Evolutionary conservation across 1,284 basidiomycete species (phyloP).

Genomic region (Tilletia setariae): DNA sequence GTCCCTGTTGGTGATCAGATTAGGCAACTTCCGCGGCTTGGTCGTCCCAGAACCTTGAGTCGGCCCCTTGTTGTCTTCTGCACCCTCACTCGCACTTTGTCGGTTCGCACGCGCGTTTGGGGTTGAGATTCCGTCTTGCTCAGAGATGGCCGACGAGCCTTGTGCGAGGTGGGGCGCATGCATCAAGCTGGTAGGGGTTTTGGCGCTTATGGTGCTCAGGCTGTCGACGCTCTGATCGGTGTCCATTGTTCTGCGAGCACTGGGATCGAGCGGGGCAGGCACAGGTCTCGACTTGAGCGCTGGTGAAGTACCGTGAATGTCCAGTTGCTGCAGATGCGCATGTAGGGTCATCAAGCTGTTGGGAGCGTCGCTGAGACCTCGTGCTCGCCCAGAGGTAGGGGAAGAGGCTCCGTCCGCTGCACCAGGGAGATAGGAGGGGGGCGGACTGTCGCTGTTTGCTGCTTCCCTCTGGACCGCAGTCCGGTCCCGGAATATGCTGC

Average conservation of each 20-base stretch:
- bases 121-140: too few species aligned
- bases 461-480: not conserved
- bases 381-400: not conserved
- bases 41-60: not conserved
- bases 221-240: not conserved
- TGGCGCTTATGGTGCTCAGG: not conserved
- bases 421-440: too few species aligned
- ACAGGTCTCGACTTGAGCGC: not conserved
- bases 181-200: not conserved
- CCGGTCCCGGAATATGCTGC: not conserved
- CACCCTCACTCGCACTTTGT: not conserved
- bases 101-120: not conserved
- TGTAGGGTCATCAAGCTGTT: conserved; percentile 1
- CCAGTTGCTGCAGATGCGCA: not conserved
- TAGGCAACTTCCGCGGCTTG: conserved; percentile 31
- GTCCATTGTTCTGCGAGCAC: not conserved
- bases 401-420: not conserved
- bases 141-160: not conserved
- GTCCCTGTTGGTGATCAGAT: conserved; percentile 43
- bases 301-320: not conserved
- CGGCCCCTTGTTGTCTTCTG: not conserved
- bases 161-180: conserved; percentile 8
- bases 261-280: not conserved
- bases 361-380: conserved; percentile 8
- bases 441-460: not conserved